Conservation (phyloP, 305 asterid species). For the Caryopteris hybrid region DNA sequence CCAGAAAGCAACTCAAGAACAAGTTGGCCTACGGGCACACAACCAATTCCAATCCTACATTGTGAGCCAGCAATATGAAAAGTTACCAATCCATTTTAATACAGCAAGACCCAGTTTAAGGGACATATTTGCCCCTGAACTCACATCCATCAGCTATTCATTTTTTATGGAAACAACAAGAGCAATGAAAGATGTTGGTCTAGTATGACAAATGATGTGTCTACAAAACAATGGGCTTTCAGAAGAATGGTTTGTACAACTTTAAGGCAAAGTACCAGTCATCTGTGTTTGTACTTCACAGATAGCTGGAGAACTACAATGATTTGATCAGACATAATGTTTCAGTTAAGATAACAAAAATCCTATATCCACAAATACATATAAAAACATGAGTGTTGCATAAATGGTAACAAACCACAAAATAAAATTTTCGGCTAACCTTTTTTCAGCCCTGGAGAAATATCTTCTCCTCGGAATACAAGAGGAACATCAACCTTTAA, state of each 20-base stretch:
- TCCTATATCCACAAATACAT: not conserved
- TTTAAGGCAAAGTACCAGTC: not conserved
- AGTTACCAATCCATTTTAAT: not conserved
- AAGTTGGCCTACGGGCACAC: no score
- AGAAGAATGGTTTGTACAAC: not conserved
- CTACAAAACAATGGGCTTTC: not conserved
- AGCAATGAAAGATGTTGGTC: not conserved
- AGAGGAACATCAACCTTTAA: constrained; percentile 87
- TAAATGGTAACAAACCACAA: not conserved
- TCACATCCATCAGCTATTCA: not conserved
- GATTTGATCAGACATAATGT: not conserved
- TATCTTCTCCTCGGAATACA: constrained; percentile 79
- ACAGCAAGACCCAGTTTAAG: not conserved
- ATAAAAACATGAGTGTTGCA: not conserved
- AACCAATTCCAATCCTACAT: not conserved
- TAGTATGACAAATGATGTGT: not conserved
- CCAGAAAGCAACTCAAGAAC: not conserved
- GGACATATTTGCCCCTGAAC: not conserved
- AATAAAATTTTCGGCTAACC: constrained; percentile 31
- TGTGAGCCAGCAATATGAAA: not conserved
- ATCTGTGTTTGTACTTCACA: not conserved
- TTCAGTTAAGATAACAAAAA: not conserved
- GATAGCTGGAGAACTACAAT: not conserved
- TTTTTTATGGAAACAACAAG: not conserved
- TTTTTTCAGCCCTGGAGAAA: constrained; percentile 89